Evolutionary conservation across 371 early-diverging fungal species (phyloP).

Genomic region (Apophysomyces ossiformis): DNA sequence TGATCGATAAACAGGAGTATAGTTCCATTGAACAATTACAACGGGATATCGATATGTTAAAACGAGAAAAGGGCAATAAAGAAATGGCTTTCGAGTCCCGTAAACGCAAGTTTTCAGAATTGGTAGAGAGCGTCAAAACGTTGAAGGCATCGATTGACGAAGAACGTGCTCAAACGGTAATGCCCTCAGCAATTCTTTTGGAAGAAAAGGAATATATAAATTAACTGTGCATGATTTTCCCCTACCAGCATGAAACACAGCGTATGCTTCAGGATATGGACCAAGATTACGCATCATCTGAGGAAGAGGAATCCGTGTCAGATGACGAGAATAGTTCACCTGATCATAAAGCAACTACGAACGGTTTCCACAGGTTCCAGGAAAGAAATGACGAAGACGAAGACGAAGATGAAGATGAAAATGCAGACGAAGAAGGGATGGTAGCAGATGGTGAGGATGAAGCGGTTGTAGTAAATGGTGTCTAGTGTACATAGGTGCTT

Average conservation of each 20-base stretch:
- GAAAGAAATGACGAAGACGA: constrained; percentile 31
- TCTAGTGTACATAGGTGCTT: not conserved
- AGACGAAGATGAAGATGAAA: constrained; percentile 15
- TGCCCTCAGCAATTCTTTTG: not conserved
- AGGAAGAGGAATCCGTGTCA: constrained; percentile 22
- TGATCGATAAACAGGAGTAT: not conserved
- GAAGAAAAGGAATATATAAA: not conserved
- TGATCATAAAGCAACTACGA: constrained; percentile 10
- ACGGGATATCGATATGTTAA: constrained; percentile 42
- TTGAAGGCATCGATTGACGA: constrained; percentile 41
- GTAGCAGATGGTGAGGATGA: constrained; percentile 24
- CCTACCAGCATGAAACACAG: constrained; percentile 36
- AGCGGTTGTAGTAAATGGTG: constrained; percentile 11
- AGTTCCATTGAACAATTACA: constrained; percentile 42
- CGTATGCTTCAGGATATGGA: constrained; percentile 45
- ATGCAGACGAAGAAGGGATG: constrained; percentile 33
- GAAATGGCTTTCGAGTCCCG: constrained; percentile 32
- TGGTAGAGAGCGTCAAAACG: constrained; percentile 33
- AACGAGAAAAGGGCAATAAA: constrained; percentile 39
- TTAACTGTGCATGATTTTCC: not conserved
- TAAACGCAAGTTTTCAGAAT: constrained; percentile 29
- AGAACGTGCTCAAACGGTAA: constrained; percentile 41
- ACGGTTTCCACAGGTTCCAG: constrained; percentile 23
- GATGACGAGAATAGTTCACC: constrained; percentile 17
- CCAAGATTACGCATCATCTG: constrained; percentile 45